Evolutionary conservation across 306 rosid species (phyloP), one percentile per base, ranked within the genome.

Genomic region (Medicago lupulina): DNA sequence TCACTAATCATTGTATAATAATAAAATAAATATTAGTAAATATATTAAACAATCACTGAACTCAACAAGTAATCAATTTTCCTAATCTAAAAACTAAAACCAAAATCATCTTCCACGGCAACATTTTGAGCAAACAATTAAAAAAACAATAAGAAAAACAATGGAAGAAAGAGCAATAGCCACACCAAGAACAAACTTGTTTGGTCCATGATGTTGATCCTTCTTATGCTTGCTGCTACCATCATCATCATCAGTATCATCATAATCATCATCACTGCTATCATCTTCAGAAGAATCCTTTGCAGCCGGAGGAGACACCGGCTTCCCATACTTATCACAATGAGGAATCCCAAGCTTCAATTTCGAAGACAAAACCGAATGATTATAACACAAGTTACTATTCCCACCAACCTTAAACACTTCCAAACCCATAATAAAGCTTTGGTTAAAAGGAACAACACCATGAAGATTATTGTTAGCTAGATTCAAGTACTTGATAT

Each of bases 151-250:
- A 38, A 94, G 95, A 82, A 94, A 94, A 72, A 94, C 93, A n/a
- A 94, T 81, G 8, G 98, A 94, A 71, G 98, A 94, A 36, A 94
- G 93, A 1, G 87, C 93, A 83, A 94, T 94, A 28, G 98, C 97
- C 34, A 91, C 91, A 75, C 95, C 98, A 73, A 94, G 95, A 86
- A 94, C 98, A 28, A 89, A 87, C 91, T 94, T 94, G 78, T 81
- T 94, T 10, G 98, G 97, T 9, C 98, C 98, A 28, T 80, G 89
- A 79, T 91, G 98, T 38, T 77, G 87, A 38, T 83, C 89, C 18
- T 73, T 71, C 87, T 88, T 88, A 57, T 75, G 76, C 63, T 3
- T 82, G 31, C 78, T 68, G 28, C 61, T 1, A 19, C 83, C 82
- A 43, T 70, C 87, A 4, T 34, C 85, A 70, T 80, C 87, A 64